A percentile compares a stretch with the other conserved stretches of the same genome.
These are phyloP conservation scores for Calonectria leucothoes DNA, from an alignment of 2,329 filamentous ascomycete species.

Conservation along the genomic window DNA sequence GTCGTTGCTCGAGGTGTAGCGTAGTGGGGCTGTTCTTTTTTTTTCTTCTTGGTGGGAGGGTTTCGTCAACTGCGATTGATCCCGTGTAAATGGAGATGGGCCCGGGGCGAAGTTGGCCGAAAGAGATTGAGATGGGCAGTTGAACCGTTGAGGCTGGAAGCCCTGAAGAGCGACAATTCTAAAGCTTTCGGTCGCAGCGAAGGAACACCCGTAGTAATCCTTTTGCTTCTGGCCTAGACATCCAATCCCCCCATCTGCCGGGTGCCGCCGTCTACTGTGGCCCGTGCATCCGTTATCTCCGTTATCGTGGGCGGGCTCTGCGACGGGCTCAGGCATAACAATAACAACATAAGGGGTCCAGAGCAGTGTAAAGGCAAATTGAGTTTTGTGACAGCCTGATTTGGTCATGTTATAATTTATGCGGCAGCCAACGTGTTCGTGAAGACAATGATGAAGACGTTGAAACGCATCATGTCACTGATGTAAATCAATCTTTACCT, in stretches of 20 bases:
- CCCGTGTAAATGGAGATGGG: neutral
- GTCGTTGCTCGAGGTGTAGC: slow-evolving; percentile 20
- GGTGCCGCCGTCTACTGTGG: slow-evolving; percentile 19
- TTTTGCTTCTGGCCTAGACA: slow-evolving; percentile 11
- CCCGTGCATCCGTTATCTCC: slow-evolving; percentile 13
- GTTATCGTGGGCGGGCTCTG: neutral
- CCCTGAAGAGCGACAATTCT: neutral
- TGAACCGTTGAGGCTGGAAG: neutral
- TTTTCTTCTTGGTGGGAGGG: no score
- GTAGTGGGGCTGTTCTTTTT: slow-evolving; percentile 29
- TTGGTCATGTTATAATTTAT: neutral
- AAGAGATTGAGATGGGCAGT: neutral
- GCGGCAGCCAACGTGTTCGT: neutral
- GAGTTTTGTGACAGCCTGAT: neutral
- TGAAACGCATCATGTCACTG: neutral
- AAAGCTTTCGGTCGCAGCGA: neutral
- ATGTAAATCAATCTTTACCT: no score
- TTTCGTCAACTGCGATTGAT: slow-evolving; percentile 12
- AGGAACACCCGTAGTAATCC: neutral
- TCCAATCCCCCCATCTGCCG: slow-evolving; percentile 8
- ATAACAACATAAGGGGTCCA: neutral
- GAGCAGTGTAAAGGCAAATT: neutral
- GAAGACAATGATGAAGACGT: neutral
- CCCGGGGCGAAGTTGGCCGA: neutral
- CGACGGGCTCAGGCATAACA: neutral